phyloP scores from a whole-genome alignment of 345 rosid genomes.

The Barbarea vulgaris region DNA sequence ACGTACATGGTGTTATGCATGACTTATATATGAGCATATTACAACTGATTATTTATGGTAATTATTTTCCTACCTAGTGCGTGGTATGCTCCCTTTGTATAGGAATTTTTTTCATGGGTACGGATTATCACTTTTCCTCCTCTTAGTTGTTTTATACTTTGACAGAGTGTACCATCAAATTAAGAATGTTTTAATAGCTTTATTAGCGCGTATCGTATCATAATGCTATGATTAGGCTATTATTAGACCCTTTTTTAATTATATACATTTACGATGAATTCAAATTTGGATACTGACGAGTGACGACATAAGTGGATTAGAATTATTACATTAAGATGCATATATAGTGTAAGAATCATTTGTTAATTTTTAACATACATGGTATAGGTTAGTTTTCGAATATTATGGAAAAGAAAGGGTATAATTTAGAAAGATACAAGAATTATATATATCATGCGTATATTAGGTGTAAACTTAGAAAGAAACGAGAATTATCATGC shows the following conservation, averaged over 20 bases:
- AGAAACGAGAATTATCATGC: background rate
- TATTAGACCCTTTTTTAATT: background rate
- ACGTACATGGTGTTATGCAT: background rate
- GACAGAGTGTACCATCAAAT: constrained; percentile 27
- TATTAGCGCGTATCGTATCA: constrained; percentile 30
- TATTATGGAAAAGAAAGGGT: background rate
- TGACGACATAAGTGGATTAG: background rate
- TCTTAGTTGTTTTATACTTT: constrained; percentile 19
- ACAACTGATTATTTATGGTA: background rate
- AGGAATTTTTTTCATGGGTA: background rate
- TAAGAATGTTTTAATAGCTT: constrained; percentile 16
- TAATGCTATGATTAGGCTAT: constrained; percentile 36
- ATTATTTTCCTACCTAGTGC: background rate
- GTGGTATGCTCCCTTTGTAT: background rate
- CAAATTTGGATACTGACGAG: constrained; percentile 17
- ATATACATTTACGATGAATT: constrained; percentile 13
- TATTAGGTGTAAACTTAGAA: background rate
- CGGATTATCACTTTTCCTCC: constrained; percentile 8
- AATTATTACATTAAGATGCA: background rate
- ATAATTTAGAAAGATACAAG: background rate
- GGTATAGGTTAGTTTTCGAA: background rate
- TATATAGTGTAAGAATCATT: background rate
- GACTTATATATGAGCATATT: background rate
- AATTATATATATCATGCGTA: background rate
- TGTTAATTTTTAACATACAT: constrained; percentile 3